Conservation (phyloP, 352 stramenopile species). For the Pythium pectinolyticum region DNA sequence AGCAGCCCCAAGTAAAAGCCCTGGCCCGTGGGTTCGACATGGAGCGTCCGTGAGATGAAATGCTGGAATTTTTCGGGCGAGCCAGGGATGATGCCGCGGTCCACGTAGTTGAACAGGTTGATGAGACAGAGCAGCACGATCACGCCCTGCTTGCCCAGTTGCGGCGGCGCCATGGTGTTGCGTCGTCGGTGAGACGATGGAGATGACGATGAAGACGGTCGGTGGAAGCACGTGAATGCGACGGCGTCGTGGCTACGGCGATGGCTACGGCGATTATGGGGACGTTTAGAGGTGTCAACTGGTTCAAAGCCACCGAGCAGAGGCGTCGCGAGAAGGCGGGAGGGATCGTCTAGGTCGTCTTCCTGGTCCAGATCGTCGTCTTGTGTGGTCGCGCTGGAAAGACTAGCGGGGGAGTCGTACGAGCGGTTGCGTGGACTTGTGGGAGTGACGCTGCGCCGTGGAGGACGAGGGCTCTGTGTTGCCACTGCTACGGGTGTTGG, state of each 20-base stretch:
- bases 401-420: not conserved
- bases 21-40: conserved; percentile 58
- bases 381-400: not conserved
- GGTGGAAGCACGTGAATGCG: conserved; percentile 25
- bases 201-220: too few relatives aligned
- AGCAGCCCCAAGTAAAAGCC: conserved; percentile 87
- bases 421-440: too few relatives aligned
- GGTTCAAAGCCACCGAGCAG: conserved; percentile 13
- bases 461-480: not conserved
- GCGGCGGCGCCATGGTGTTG: conserved; percentile 10
- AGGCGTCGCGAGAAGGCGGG: conserved; percentile 14
- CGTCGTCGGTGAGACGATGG: conserved; percentile 18
- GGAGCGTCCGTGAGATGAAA: conserved; percentile 87
- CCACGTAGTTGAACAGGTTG: conserved; percentile 94
- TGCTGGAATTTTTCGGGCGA: conserved; percentile 90
- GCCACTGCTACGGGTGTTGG: not conserved
- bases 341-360: conserved; percentile 2
- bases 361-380: not conserved
- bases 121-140: conserved; percentile 87
- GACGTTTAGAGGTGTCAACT: too few relatives aligned
- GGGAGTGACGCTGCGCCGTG: not conserved
- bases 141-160: conserved; percentile 35
- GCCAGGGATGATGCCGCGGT: conserved; percentile 94
- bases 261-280: not conserved
- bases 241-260: conserved; percentile 8